Base-by-base conservation (phyloP, 805 yeast genomes). In the Nakazawaea ernobii region DNA sequence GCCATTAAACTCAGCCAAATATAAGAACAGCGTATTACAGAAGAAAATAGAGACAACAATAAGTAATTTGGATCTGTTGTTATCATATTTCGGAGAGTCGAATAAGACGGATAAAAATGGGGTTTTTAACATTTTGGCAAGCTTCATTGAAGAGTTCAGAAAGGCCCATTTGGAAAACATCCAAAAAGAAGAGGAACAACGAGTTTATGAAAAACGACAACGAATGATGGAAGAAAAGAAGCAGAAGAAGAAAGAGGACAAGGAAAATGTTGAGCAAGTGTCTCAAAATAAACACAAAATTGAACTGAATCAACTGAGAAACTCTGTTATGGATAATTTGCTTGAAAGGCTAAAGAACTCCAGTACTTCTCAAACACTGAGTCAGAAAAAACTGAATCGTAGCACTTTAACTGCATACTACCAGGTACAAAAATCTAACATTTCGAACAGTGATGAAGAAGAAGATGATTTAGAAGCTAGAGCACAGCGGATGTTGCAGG, bases 1-100 rank as follows among this genome's bases (percentile, higher is more conserved):
- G 7, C 83, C 81, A 10, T 62, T 95, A 40, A 87, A 90, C 17
- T 81, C 77, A 43, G 97, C 97, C 2, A 73, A 84, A 47, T 74
- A 77, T 42, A 88, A 87, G 63, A 79, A 81, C 43, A 79, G 79
- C 15, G 67, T 83, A 35, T 65, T 94, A 38, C 75, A 75, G 40
- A 79, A 80, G 46, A 91, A 86, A 53, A 70, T 84, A 28, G 74
- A 73, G 47, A 66, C 79, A 24, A 80, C 92, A 0, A 65, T 82
- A 47, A 69, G 75, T 39, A 88, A 84, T 50, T 86, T 86, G 59
- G 79, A 79, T 45, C 71, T 75, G 32, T 69, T 90, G 52, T 84
- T 94, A 95, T 74, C 74, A 52, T 81, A 77, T 55, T 94, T 87
- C 60, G 98, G 97, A n/a, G 99, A 94, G 65, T 55, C 59, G 17